Percentiles rank a stretch among this genome's conserved stretches.
phyloP scores from a whole-genome alignment of 2,329 filamentous ascomycete species.

The Pseudogymnoascus sp. region DNA sequence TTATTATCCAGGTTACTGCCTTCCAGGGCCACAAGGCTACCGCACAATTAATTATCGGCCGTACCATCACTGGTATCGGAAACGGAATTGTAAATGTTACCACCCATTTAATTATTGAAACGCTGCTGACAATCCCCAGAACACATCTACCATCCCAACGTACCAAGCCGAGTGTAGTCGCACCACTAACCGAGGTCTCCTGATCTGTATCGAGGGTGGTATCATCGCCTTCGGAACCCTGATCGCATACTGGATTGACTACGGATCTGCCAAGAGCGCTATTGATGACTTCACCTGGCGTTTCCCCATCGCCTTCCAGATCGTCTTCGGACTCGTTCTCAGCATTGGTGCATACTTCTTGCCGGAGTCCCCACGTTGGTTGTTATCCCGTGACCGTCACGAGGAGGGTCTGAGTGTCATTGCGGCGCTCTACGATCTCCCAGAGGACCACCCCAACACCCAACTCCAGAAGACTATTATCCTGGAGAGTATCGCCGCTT shows the following conservation, averaged over 20 bases:
- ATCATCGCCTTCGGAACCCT: conserved; percentile 57
- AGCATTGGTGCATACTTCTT: conserved; percentile 80
- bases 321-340: conserved; percentile 79
- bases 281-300: conserved; percentile 80
- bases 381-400: conserved; percentile 91
- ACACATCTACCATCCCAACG: conserved; percentile 46
- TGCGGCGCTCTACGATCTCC: conserved; percentile 76
- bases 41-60: conserved; percentile 47
- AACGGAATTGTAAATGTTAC: conserved; percentile 35
- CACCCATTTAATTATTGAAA: background rate
- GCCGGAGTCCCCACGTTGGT: conserved; percentile 93
- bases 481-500: conserved; percentile 31
- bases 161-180: conserved; percentile 50
- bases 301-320: conserved; percentile 81
- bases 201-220: conserved; percentile 47
- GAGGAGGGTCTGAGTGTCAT: conserved; percentile 97
- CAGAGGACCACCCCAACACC: conserved; percentile 36
- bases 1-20: conserved; percentile 34
- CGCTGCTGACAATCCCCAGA: conserved; percentile 15
- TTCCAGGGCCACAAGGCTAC: conserved; percentile 31
- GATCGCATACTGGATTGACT: conserved; percentile 96
- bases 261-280: conserved; percentile 79
- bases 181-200: conserved; percentile 37
- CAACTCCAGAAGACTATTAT: conserved; percentile 27
- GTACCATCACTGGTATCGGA: conserved; percentile 41